Base-by-base conservation (phyloP, 805 yeast genomes). In the Pichia ethanolica region DNA sequence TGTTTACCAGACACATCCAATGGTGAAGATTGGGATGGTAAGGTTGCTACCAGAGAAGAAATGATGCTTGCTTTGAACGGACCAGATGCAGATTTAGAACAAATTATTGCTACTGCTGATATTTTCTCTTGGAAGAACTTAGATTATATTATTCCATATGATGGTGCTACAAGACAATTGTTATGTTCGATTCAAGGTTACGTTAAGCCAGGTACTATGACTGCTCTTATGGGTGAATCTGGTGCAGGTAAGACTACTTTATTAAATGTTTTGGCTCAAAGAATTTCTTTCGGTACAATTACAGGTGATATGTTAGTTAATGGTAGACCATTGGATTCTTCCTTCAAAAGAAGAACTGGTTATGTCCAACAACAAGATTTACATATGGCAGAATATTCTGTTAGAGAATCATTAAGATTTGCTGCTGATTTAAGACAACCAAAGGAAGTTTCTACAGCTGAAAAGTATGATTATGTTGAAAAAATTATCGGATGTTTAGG, bases 211-310 rank as follows among this genome's bases (percentile, higher is more conserved):
- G 84, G 84, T 46, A 70, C 75, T 7, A 61, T 79, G 60, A 79
- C 83, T 30, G 83, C 84, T 3, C 62, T 79, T 39, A 78, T 79
- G 83, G 84, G 84, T 53, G 83, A 77, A 57, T 77, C 82, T 7
- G 84, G 84, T 56, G 83, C 84, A 13, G 84, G 84, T 59, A 79
- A 79, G 59, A 79, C 84, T 0, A 79, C 84, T 5, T 64, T 79
- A 47, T 67, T 79, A 53, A 78, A 79, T 56, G 73, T 74, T 39
- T 63, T 79, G 52, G 74, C 82, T 44, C 75, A 74, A 58, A 68
- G 84, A 59, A 66, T 71, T 45, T 72, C 73, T 42, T 65, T 71
- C 48, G 83, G 83, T 56, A 71, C 74, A 45, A 68, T 79, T 36
- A 75, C 81, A n/a, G 83, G 83, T 55, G 81, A 74, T 51, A 75